phyloP scores from a whole-genome alignment of 1,284 basidiomycete species.

The Trichosporon coremiiforme region DNA sequence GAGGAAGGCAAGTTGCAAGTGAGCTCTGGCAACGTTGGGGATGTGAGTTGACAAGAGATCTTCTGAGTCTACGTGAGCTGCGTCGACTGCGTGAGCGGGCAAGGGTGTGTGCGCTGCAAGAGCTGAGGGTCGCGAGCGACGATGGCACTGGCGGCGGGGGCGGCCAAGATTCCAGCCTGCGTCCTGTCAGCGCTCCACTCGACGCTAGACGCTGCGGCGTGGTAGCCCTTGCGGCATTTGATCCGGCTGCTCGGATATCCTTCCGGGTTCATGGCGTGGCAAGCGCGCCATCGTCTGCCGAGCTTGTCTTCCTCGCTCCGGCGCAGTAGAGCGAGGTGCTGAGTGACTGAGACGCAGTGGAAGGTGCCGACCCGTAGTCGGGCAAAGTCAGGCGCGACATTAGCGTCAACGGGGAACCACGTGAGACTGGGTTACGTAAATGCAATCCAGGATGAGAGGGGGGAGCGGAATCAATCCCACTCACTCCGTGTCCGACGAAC shows the following conservation, averaged over 20 bases:
- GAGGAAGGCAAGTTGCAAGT: slow-evolving; percentile 10
- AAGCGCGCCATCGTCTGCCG: background rate
- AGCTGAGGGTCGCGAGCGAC: background rate
- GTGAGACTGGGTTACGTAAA: slow-evolving; percentile 16
- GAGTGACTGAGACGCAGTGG: background rate
- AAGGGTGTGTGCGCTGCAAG: background rate
- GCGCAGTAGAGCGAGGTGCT: background rate
- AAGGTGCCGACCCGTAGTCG: background rate
- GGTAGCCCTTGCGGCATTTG: background rate
- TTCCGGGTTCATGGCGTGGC: background rate
- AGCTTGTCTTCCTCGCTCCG: background rate
- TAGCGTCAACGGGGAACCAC: background rate
- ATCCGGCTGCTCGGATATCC: background rate
- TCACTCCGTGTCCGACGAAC: slow-evolving; percentile 9
- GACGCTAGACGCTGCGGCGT: slow-evolving; percentile 3
- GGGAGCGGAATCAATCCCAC: slow-evolving; percentile 22
- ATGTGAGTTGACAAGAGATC: background rate
- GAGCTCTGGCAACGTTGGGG: background rate
- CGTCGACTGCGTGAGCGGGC: background rate
- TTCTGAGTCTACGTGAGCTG: background rate
- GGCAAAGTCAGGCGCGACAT: slow-evolving; percentile 14
- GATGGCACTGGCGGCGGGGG: background rate
- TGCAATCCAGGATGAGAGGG: background rate
- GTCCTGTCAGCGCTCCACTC: background rate
- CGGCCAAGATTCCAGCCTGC: background rate